Conservation (phyloP, 2,329 filamentous ascomycete genomes). For the Fusarium coicis region DNA sequence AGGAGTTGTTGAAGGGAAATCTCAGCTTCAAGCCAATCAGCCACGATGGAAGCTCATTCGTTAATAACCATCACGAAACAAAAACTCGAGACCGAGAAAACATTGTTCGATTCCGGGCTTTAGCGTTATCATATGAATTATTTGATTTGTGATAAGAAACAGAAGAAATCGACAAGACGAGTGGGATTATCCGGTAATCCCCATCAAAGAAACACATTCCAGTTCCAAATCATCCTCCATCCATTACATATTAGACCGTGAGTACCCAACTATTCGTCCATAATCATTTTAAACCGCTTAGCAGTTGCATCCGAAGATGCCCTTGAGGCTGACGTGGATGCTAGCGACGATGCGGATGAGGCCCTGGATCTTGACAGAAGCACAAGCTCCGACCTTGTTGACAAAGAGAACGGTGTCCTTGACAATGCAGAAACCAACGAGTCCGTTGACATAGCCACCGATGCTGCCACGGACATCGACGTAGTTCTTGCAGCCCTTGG, state of each 20-base stretch:
- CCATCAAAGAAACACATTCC: constrained; percentile 6
- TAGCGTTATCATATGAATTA: constrained; percentile 18
- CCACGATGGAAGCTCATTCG: neutral
- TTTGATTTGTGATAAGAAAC: neutral
- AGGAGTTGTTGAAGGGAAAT: constrained; percentile 15
- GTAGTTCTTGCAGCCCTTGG: constrained; percentile 53
- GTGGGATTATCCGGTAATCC: constrained; percentile 25
- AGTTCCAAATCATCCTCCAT: constrained; percentile 6
- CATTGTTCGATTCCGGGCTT: neutral
- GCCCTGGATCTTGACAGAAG: constrained; percentile 43
- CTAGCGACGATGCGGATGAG: constrained; percentile 50
- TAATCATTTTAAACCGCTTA: constrained; percentile 24
- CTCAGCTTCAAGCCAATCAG: neutral
- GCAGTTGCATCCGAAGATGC: constrained; percentile 50
- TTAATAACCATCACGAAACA: neutral
- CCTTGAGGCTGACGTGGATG: constrained; percentile 45
- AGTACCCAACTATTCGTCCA: neutral
- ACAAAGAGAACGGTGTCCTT: constrained; percentile 46
- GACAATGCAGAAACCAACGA: constrained; percentile 49
- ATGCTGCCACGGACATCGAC: constrained; percentile 47
- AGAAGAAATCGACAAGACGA: constrained; percentile 8
- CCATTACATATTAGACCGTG: constrained; percentile 19
- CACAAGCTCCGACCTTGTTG: constrained; percentile 40
- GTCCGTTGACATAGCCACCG: constrained; percentile 45
- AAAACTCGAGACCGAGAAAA: neutral